A percentile compares a stretch with the other conserved stretches of the same genome.
These are phyloP conservation scores for Neurospora terricola DNA, from an alignment of 495 filamentous ascomycete species.

Conservation along the genomic window DNA sequence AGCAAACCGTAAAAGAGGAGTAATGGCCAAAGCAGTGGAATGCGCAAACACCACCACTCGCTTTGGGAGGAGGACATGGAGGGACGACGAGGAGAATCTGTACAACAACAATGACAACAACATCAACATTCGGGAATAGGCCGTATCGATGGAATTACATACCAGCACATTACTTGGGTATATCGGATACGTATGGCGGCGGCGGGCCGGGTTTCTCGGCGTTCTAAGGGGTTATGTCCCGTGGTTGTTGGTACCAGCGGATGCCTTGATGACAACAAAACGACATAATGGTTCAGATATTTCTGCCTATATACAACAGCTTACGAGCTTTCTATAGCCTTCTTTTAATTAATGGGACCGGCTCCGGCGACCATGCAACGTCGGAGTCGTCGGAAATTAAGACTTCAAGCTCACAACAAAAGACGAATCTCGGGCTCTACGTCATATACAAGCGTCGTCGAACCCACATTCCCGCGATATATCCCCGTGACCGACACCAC, in stretches of 20 bases:
- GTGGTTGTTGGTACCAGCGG: background rate
- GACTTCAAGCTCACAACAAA: background rate
- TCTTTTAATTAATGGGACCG: background rate
- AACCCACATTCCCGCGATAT: background rate
- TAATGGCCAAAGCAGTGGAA: constrained; percentile 10
- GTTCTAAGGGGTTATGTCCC: constrained; percentile 5
- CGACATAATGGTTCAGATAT: background rate
- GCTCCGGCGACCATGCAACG: background rate
- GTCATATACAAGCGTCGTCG: background rate
- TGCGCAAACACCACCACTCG: background rate
- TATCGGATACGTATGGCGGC: constrained; percentile 5
- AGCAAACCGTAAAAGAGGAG: constrained; percentile 43
- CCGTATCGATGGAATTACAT: constrained; percentile 4
- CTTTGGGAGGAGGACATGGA: no score
- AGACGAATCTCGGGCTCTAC: background rate
- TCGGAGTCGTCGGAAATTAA: background rate
- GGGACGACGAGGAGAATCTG: constrained; percentile 13
- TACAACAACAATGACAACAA: constrained; percentile 15
- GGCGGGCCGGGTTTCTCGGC: constrained; percentile 6
- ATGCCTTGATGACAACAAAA: constrained; percentile 9
- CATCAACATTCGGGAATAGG: constrained; percentile 5
- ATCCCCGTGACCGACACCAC: background rate
- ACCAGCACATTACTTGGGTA: constrained; percentile 18
- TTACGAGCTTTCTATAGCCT: background rate
- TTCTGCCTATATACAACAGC: background rate